Base-by-base conservation (phyloP, 129 eudicot species). In the Deinandra increscens region DNA sequence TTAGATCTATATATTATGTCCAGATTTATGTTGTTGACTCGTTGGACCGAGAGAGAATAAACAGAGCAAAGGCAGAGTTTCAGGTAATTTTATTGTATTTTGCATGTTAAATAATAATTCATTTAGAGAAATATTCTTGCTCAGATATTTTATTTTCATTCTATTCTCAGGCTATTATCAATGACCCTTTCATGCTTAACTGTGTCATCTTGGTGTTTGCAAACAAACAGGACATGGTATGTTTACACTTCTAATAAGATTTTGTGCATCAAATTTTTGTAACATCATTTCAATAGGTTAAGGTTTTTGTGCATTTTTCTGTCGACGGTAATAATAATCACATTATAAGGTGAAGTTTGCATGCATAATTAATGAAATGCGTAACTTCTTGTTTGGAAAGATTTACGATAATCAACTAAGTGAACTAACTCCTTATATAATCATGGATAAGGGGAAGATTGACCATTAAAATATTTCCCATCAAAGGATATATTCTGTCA, bases 1-100 rank as follows among this genome's bases (percentile, higher is more conserved):
- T 26, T 77, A n/a, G 20, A 43, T 71, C 31, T 23, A 41, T 29
- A 36, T 74, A 23, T 68, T 76, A 50, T 80, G 38, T 74, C 65
- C 87, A 94, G 99, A 94, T 94, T 77, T 94, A 94, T 76, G 99
- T 89, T 76, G 99, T 94, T 72, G 99, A 94, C 83, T 94, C 99
- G 77, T 81, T 94, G 93, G 99, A 94, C 71, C 88, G 99, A 41
- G 99, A 94, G 74, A 89, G 99, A 69, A 94, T 94, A 48, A 77
- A 90, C 72, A 89, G 79, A 78, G 99, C 99, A 29, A 94, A 82
- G 86, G 85, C 76, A 42, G 99, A 94, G 81, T 90, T 94, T 81
- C 99, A 94, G 99, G 99, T 94, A 56, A 15, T 77, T 37, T 60
- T 7, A 7, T 69, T 60, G 63, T 36, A 9, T 54, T 59, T 68